phyloP scores from a whole-genome alignment of 129 eudicot genomes.

The Rutidosis leptorrhynchoides region DNA sequence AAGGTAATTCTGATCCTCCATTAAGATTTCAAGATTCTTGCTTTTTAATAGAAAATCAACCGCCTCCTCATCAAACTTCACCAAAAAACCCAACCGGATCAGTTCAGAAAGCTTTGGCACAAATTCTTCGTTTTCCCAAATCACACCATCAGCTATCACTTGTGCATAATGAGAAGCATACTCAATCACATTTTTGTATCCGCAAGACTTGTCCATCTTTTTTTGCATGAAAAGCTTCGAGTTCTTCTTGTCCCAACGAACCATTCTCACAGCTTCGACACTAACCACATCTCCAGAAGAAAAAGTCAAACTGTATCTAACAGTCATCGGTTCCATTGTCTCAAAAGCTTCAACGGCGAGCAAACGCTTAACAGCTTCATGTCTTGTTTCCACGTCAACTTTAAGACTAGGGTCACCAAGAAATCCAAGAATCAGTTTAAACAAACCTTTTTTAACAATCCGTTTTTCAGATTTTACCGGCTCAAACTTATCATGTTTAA shows the following conservation, averaged over 20 bases:
- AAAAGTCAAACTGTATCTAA: slow-evolving; percentile 31
- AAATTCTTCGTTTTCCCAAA: slow-evolving; percentile 49
- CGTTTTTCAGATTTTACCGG: slow-evolving; percentile 27
- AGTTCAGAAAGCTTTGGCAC: slow-evolving; percentile 39
- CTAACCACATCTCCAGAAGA: slow-evolving; percentile 30
- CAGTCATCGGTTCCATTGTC: slow-evolving; percentile 31
- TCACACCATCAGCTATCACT: slow-evolving; percentile 43
- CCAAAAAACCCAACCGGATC: slow-evolving; percentile 42
- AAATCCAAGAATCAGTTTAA: slow-evolving; percentile 48
- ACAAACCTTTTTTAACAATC: slow-evolving; percentile 26
- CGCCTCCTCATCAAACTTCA: slow-evolving; percentile 57
- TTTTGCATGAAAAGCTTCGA: slow-evolving; percentile 31
- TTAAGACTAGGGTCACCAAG: slow-evolving; percentile 28
- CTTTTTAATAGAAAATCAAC: slow-evolving; percentile 42
- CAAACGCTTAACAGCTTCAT: slow-evolving; percentile 30
- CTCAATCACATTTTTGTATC: slow-evolving; percentile 31
- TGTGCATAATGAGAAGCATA: slow-evolving; percentile 39
- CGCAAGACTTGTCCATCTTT: slow-evolving; percentile 33
- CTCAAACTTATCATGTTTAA: slow-evolving; percentile 11
- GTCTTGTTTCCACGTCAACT: slow-evolving; percentile 38
- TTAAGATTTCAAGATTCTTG: slow-evolving; percentile 42
- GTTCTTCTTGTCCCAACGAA: slow-evolving; percentile 49
- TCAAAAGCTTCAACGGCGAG: slow-evolving; percentile 34
- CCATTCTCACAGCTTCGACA: slow-evolving; percentile 33
- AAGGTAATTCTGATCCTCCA: slow-evolving; percentile 50